These are phyloP conservation scores for Penicillium goetzii DNA, from an alignment of 495 filamentous ascomycete genomes.

Conservation along the genomic window DNA sequence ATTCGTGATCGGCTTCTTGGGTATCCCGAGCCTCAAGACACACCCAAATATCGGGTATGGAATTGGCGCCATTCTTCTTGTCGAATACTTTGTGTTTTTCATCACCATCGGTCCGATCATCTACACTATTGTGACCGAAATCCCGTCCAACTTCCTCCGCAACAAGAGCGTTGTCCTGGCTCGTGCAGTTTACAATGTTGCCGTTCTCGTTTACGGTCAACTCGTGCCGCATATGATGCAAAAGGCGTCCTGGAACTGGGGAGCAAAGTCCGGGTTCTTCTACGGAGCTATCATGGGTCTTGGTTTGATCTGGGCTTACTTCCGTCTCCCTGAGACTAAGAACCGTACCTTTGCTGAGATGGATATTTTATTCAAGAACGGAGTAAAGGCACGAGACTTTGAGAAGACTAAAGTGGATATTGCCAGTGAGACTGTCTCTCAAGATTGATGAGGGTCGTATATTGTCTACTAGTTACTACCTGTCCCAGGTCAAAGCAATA, in stretches of 20 bases:
- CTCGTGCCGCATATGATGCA: conserved; percentile 69
- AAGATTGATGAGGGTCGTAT: neutral
- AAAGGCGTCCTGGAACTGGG: conserved; percentile 66
- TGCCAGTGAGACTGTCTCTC: conserved; percentile 15
- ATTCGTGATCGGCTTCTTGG: conserved; percentile 64
- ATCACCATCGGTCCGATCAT: conserved; percentile 70
- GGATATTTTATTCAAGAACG: conserved; percentile 40
- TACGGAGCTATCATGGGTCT: conserved; percentile 66
- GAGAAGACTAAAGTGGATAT: conserved; percentile 15
- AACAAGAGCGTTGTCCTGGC: conserved; percentile 67
- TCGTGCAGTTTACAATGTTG: conserved; percentile 67
- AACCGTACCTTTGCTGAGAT: conserved; percentile 66
- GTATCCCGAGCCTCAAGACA: conserved; percentile 54
- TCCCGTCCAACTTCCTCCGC: conserved; percentile 65
- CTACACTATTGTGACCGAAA: conserved; percentile 70
- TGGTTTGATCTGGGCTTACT: conserved; percentile 66
- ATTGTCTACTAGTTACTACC: neutral
- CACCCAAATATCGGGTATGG: conserved; percentile 31
- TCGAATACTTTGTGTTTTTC: conserved; percentile 68
- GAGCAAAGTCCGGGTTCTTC: conserved; percentile 69
- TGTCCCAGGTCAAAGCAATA: neutral
- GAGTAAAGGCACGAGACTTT: conserved; percentile 17
- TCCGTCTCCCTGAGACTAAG: conserved; percentile 66
- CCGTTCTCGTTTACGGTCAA: conserved; percentile 61
- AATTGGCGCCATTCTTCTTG: conserved; percentile 57